Conservation (phyloP, 1,284 basidiomycete species). For the Leccinum solheimii region DNA sequence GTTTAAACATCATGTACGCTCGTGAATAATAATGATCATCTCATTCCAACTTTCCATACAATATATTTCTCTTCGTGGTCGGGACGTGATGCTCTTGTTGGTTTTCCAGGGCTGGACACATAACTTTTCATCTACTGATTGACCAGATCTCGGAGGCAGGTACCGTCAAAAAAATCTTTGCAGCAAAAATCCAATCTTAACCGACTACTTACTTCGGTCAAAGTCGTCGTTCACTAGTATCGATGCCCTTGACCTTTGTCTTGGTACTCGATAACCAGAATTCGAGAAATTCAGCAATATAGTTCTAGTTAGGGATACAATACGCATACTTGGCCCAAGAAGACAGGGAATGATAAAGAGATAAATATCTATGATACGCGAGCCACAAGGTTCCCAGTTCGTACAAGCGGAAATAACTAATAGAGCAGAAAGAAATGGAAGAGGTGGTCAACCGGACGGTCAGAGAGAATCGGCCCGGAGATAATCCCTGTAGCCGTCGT, state of each 20-base stretch:
- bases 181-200: not conserved
- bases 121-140: not conserved
- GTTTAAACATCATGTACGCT: not conserved
- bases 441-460: not conserved
- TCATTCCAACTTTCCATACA: not conserved
- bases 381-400: not conserved
- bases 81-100: not conserved
- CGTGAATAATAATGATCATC: not conserved
- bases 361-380: not conserved
- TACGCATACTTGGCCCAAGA: not conserved
- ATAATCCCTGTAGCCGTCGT: slow-evolving; percentile 6
- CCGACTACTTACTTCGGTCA: not conserved
- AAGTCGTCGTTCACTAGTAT: not conserved
- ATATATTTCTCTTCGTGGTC: not conserved
- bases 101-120: not conserved
- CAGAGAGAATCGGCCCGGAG: not conserved
- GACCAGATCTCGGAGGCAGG: not conserved
- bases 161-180: not conserved
- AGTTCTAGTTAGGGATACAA: not conserved
- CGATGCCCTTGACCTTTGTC: too few relatives aligned
- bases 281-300: not conserved
- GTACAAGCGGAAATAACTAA: not conserved
- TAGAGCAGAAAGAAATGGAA: not conserved
- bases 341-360: not conserved
- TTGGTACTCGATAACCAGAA: not conserved